These are phyloP conservation scores for Halophytophthora polymorphica DNA, from an alignment of 352 stramenopile species.

Conservation along the genomic window DNA sequence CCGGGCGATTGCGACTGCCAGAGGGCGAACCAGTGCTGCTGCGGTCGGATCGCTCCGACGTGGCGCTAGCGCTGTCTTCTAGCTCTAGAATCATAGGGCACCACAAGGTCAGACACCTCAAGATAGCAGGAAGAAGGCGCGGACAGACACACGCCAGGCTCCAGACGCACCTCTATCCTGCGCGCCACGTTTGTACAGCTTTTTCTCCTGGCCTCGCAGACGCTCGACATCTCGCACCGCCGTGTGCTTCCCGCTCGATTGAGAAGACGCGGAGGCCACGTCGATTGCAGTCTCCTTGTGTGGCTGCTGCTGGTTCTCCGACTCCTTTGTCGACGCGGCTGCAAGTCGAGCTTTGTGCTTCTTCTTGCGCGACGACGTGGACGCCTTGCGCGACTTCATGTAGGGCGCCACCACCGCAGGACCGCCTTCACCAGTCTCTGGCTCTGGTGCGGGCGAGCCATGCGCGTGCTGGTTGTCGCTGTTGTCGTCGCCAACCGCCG, in stretches of 20 bases:
- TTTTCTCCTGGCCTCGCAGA: background rate
- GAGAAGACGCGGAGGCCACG: too few relatives aligned
- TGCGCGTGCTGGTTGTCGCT: conserved; percentile 6
- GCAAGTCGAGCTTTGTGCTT: conserved; percentile 1
- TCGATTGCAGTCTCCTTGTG: conserved; percentile 3
- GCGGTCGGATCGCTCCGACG: background rate
- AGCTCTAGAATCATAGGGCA: too few relatives aligned
- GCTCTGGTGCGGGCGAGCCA: too few relatives aligned
- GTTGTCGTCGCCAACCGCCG: background rate
- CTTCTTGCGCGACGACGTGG: background rate
- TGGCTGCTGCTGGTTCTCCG: conserved; percentile 4
- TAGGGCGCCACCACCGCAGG: conserved; percentile 3
- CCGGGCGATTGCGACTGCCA: conserved; percentile 6
- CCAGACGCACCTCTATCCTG: too few relatives aligned
- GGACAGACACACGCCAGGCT: too few relatives aligned
- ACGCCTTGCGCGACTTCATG: conserved; percentile 2
- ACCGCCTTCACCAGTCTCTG: background rate
- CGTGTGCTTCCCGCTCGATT: background rate
- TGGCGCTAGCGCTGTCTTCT: too few relatives aligned
- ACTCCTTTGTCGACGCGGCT: background rate
- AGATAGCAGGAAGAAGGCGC: too few relatives aligned
- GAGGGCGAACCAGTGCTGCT: conserved; percentile 1
- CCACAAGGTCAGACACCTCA: too few relatives aligned
- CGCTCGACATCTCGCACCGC: background rate
- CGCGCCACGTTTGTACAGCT: too few relatives aligned